Evolutionary conservation across 768 basidiomycete genomes (phyloP).

Genomic region (Rhodosporidiobolus odoratus): DNA sequence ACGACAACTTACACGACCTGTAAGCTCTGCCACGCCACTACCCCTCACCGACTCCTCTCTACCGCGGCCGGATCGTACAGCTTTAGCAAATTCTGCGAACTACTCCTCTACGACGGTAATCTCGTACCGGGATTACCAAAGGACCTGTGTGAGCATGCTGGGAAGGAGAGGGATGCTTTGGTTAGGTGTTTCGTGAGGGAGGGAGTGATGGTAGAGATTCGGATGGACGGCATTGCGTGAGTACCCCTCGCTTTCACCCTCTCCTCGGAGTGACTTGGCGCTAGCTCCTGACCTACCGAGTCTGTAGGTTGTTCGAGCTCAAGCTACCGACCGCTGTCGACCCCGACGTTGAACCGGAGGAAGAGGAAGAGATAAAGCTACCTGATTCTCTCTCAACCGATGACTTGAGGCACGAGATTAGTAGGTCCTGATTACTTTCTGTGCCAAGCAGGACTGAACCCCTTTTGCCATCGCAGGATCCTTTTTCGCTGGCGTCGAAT

Average conservation of each 20-base stretch:
- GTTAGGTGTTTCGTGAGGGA: constrained; percentile 16
- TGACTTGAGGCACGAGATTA: constrained; percentile 8
- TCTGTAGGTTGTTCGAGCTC: constrained; percentile 26
- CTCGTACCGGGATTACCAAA: constrained; percentile 21
- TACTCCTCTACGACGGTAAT: constrained; percentile 31
- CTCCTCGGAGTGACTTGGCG: not conserved
- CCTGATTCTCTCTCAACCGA: not conserved
- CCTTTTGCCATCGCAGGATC: not conserved
- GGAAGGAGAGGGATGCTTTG: constrained; percentile 9
- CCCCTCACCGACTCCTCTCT: not conserved
- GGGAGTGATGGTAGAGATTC: not conserved
- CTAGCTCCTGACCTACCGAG: not conserved
- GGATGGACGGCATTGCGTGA: constrained; percentile 16
- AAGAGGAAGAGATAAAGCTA: not conserved
- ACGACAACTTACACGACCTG: constrained; percentile 21
- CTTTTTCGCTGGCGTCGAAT: constrained; percentile 5
- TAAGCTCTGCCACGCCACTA: constrained; percentile 7
- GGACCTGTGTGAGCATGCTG: constrained; percentile 30
- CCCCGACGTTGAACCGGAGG: constrained; percentile 19
- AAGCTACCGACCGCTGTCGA: constrained; percentile 33
- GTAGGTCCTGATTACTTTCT: not conserved
- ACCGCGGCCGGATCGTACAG: not conserved
- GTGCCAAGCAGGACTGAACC: not conserved
- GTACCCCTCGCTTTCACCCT: not conserved
- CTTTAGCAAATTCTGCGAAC: constrained; percentile 31